Evolutionary conservation across 2,329 filamentous ascomycete genomes (phyloP).

Genomic region (Neonectria neomacrospora): DNA sequence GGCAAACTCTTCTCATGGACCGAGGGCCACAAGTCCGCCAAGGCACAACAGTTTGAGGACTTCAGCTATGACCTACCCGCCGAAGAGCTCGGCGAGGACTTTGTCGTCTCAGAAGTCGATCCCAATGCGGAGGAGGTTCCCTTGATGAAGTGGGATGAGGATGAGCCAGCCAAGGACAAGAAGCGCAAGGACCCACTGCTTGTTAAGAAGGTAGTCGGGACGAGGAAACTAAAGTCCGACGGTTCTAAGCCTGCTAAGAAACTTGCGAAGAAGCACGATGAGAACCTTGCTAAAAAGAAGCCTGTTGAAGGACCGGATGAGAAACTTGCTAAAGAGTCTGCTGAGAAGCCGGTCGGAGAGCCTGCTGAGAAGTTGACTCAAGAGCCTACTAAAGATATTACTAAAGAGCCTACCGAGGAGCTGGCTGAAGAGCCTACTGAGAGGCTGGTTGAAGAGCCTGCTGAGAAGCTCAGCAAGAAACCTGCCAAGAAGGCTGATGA

Average conservation of each 20-base stretch:
- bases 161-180: not conserved
- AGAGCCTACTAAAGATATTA: not conserved
- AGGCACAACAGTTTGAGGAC: conserved; percentile 42
- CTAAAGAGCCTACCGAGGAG: not conserved
- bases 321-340: not conserved
- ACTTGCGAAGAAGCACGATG: not conserved
- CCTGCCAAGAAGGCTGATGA: not conserved
- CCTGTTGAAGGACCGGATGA: not conserved
- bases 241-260: not conserved
- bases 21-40: conserved; percentile 46
- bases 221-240: not conserved
- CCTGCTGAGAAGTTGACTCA: not conserved
- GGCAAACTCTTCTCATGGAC: conserved; percentile 51
- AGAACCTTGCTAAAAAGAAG: not conserved
- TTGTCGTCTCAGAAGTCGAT: conserved; percentile 33
- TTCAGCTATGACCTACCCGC: conserved; percentile 44
- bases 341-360: not conserved
- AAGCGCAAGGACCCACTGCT: not conserved
- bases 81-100: conserved; percentile 38
- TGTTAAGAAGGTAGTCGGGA: not conserved
- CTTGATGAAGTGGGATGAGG: not conserved
- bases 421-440: too few species aligned
- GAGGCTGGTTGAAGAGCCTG: not conserved
- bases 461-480: not conserved
- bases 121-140: conserved; percentile 12